phyloP scores from a whole-genome alignment of 768 basidiomycete species.

The Rhodotorula taiwanensis region DNA sequence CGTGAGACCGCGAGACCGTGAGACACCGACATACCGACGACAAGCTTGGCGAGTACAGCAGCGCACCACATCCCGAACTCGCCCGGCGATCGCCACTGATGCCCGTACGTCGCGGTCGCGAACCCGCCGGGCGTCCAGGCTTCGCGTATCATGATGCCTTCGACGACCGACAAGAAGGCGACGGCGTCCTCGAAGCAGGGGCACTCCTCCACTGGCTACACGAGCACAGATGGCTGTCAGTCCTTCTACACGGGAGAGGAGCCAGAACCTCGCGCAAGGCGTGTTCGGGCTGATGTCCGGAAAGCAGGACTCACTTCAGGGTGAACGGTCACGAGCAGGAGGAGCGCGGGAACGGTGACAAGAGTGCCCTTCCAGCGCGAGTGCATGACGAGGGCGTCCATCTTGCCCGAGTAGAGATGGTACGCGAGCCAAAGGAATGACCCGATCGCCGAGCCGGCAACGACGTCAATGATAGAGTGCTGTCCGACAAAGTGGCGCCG shows the following conservation, averaged over 20 bases:
- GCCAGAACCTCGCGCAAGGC: constrained; percentile 11
- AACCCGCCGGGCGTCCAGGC: constrained; percentile 36
- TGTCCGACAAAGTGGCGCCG: too few relatives aligned
- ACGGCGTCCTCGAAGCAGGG: constrained; percentile 98
- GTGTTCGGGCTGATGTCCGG: neutral
- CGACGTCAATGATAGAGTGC: constrained; percentile 37
- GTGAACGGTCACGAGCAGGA: neutral
- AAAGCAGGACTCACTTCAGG: constrained; percentile 6
- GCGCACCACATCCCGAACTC: constrained; percentile 45
- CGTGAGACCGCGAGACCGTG: neutral
- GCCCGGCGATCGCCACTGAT: neutral
- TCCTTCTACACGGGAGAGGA: too few relatives aligned
- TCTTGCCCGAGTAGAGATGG: neutral
- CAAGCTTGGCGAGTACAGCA: neutral
- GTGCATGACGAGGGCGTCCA: neutral
- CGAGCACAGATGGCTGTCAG: too few relatives aligned
- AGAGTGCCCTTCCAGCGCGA: constrained; percentile 6
- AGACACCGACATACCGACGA: constrained; percentile 9
- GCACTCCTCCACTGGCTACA: constrained; percentile 89
- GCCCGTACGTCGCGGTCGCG: constrained; percentile 25
- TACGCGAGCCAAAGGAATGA: constrained; percentile 28
- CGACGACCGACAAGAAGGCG: constrained; percentile 75
- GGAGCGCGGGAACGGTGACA: neutral
- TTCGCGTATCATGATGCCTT: constrained; percentile 61
- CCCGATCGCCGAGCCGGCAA: constrained; percentile 31